Conservation (phyloP, 176 grass and related monocot genomes). For the Zoysia pacifica region DNA sequence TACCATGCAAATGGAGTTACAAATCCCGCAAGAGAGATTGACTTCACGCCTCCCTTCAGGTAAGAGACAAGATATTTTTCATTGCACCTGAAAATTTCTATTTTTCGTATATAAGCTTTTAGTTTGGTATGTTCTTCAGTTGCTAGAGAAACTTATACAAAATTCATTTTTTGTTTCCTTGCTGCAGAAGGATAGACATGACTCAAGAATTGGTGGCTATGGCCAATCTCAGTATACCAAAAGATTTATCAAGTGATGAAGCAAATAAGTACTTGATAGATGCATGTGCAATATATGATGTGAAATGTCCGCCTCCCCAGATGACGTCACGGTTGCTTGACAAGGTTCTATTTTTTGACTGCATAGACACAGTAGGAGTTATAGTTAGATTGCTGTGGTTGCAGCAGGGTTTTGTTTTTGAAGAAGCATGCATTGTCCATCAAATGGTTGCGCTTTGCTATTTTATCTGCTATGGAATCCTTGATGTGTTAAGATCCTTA, state of each 20-base stretch:
- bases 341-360: conserved; percentile 70
- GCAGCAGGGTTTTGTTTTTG: not conserved
- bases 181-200: conserved; percentile 86
- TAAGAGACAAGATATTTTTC: conserved; percentile 6
- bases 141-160: conserved; percentile 5
- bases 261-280: conserved; percentile 72
- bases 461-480: not conserved
- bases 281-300: conserved; percentile 80
- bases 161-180: conserved; percentile 19
- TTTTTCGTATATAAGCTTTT: conserved; percentile 4
- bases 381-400: not conserved
- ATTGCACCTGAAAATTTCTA: not conserved
- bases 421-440: not conserved
- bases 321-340: conserved; percentile 92
- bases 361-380: not conserved
- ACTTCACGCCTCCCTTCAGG: conserved; percentile 95
- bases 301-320: conserved; percentile 92
- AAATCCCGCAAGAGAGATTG: conserved; percentile 86
- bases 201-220: conserved; percentile 74
- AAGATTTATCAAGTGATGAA: conserved; percentile 82
- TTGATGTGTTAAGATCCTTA: not conserved
- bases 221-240: conserved; percentile 76
- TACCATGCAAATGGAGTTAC: conserved; percentile 88
- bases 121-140: conserved; percentile 9
- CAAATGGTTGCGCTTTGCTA: not conserved